These are phyloP conservation scores for Exophiala oligosperma DNA, from an alignment of 2,329 filamentous ascomycete genomes.

Conservation along the genomic window DNA sequence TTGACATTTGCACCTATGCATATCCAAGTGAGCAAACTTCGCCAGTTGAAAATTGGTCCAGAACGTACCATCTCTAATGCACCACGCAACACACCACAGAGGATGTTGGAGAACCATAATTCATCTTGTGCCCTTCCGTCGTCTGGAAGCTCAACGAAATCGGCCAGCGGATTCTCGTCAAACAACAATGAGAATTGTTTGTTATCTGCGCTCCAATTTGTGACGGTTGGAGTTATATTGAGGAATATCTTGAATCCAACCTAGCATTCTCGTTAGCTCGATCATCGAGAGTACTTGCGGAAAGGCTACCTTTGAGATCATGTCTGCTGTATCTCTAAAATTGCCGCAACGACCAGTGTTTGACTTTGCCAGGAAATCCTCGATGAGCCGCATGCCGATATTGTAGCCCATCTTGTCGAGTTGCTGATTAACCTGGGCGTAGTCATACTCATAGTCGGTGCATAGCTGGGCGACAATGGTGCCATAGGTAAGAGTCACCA, in stretches of 20 bases:
- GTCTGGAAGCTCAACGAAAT: conserved; percentile 96
- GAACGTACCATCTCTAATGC: conserved; percentile 83
- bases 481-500: conserved; percentile 95
- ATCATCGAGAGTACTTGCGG: neutral
- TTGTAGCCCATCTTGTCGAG: conserved; percentile 99
- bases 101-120: conserved; percentile 96
- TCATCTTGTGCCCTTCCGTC: conserved; percentile 95
- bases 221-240: conserved; percentile 89
- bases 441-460: conserved; percentile 93
- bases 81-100: conserved; percentile 88
- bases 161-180: conserved; percentile 93
- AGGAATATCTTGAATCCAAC: conserved; percentile 99
- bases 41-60: conserved; percentile 4
- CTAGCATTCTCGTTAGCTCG: conserved; percentile 44
- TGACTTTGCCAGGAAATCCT: conserved; percentile 96
- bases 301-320: conserved; percentile 77
- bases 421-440: conserved; percentile 94
- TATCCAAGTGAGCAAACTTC: conserved; percentile 20
- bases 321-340: conserved; percentile 94
- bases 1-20: conserved; percentile 83
- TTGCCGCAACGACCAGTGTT: conserved; percentile 86
- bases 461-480: conserved; percentile 96
- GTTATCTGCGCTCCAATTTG: conserved; percentile 94
- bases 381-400: conserved; percentile 91
- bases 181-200: conserved; percentile 96